Conservation (phyloP, 768 basidiomycete genomes). For the Macrocybe gigantea region DNA sequence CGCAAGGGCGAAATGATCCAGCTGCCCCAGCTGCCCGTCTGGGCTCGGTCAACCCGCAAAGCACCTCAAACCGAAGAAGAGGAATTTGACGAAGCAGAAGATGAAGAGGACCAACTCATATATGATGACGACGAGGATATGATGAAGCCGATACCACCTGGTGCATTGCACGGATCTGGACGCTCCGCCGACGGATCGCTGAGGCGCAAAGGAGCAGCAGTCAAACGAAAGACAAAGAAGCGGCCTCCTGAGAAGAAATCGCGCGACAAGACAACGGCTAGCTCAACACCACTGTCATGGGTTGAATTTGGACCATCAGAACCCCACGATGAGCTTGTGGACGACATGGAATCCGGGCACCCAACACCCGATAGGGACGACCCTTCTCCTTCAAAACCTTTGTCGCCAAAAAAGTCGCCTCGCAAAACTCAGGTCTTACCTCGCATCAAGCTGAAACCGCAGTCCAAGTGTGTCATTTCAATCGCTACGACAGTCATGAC, state of each 20-base stretch:
- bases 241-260: conserved; percentile 37
- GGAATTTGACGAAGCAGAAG: conserved; percentile 54
- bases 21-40: conserved; percentile 6
- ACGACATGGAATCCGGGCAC: conserved; percentile 7
- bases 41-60: conserved; percentile 15
- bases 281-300: conserved; percentile 32
- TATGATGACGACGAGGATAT: conserved; percentile 52
- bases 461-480: conserved; percentile 22
- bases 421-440: conserved; percentile 31
- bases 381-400: conserved; percentile 25
- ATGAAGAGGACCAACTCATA: conserved; percentile 76
- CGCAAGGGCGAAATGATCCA: conserved; percentile 6
- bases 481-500: neutral
- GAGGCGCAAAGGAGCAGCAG: conserved; percentile 34
- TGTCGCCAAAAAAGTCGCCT: conserved; percentile 44
- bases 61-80: conserved; percentile 38
- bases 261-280: conserved; percentile 34
- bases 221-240: neutral
- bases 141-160: conserved; percentile 24
- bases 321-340: conserved; percentile 25
- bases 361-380: conserved; percentile 14
- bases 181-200: conserved; percentile 29
- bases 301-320: conserved; percentile 36
- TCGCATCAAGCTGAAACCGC: conserved; percentile 26
- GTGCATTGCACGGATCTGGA: conserved; percentile 18